Evolutionary conservation across 176 grass and related monocot species (phyloP).

Genomic region (Metroxylon sagu): DNA sequence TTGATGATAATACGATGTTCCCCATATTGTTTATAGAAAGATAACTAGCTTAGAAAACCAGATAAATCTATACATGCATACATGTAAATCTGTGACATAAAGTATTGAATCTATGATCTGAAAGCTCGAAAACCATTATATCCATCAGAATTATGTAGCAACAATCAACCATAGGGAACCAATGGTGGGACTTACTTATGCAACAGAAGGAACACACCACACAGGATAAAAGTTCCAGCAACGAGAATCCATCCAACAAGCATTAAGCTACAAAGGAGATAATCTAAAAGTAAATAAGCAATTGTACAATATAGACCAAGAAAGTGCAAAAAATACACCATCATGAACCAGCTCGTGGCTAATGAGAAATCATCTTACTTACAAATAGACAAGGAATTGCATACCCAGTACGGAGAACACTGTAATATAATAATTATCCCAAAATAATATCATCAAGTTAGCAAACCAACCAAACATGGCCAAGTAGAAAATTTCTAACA

Average conservation of each 20-base stretch:
- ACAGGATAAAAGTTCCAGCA: conserved; percentile 39
- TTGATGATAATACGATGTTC: background rate
- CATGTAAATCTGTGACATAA: too few relatives aligned
- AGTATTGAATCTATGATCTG: too few relatives aligned
- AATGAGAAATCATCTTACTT: conserved; percentile 18
- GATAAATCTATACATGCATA: too few relatives aligned
- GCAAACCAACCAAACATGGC: background rate
- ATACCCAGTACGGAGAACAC: conserved; percentile 55
- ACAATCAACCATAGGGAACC: background rate
- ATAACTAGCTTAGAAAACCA: too few relatives aligned
- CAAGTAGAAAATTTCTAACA: too few relatives aligned
- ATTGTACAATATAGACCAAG: too few relatives aligned
- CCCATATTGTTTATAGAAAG: background rate
- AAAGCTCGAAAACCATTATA: too few relatives aligned
- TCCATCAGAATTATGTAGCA: background rate
- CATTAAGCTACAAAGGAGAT: conserved; percentile 29
- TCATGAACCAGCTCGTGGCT: too few relatives aligned
- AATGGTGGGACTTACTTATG: conserved; percentile 40
- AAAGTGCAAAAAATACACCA: too few relatives aligned
- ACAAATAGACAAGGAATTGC: conserved; percentile 40
- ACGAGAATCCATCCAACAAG: conserved; percentile 62
- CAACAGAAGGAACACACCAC: conserved; percentile 53
- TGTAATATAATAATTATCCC: conserved; percentile 29
- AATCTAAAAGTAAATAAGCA: too few relatives aligned
- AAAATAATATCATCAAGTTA: too few relatives aligned